Conservation (phyloP, 768 basidiomycete species). For the Phaeolepiota aurea region DNA sequence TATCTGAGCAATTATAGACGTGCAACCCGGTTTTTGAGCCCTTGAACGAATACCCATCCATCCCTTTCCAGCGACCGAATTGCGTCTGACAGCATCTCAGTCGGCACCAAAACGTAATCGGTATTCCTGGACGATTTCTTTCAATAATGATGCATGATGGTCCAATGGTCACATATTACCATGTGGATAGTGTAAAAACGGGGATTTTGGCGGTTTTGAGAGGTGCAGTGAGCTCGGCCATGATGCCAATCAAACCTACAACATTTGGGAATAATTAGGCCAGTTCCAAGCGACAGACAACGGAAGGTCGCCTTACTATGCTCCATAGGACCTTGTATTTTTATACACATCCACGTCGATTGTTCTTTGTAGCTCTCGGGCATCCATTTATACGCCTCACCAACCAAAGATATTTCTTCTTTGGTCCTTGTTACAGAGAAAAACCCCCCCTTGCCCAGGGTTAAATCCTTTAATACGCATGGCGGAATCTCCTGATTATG, state of each 20-base stretch:
- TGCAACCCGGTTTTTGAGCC: constrained; percentile 13
- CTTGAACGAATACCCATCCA: constrained; percentile 41
- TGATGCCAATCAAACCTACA: constrained; percentile 47
- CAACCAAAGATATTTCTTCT: constrained; percentile 58
- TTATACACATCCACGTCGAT: constrained; percentile 49
- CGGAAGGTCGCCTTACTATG: constrained; percentile 41
- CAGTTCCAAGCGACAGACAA: not conserved
- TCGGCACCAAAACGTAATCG: constrained; percentile 53
- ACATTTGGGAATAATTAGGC: not conserved
- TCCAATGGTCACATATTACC: constrained; percentile 28
- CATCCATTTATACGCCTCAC: constrained; percentile 28
- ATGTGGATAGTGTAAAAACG: constrained; percentile 58
- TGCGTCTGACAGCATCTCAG: constrained; percentile 30
- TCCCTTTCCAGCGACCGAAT: constrained; percentile 33
- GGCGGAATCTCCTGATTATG: constrained; percentile 25
- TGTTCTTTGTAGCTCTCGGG: constrained; percentile 25
- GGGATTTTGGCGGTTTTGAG: constrained; percentile 42
- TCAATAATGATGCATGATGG: not conserved
- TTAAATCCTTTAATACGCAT: constrained; percentile 22
- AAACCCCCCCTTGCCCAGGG: constrained; percentile 21
- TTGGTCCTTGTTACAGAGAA: constrained; percentile 50
- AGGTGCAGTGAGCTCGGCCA: constrained; percentile 45
- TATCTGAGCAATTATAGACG: constrained; percentile 12
- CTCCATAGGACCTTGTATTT: constrained; percentile 60
- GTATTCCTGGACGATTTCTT: constrained; percentile 41